These are phyloP conservation scores for Termitomyces sp. DNA, from an alignment of 768 basidiomycete species.

Conservation along the genomic window DNA sequence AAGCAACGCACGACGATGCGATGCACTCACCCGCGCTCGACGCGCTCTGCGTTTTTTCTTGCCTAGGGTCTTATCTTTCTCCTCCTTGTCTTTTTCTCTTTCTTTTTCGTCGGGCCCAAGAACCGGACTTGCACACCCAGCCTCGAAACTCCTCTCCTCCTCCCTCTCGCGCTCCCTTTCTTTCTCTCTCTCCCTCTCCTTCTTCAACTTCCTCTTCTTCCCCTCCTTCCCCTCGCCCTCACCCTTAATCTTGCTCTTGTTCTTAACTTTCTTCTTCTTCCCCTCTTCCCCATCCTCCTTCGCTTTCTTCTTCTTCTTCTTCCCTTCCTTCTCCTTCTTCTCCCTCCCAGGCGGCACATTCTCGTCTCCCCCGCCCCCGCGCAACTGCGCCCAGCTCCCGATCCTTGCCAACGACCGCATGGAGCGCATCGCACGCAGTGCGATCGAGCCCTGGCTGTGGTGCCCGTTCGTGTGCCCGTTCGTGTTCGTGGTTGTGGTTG, in stretches of 20 bases:
- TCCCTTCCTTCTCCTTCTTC: conserved; percentile 31
- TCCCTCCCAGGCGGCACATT: conserved; percentile 15
- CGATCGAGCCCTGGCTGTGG: conserved; percentile 55
- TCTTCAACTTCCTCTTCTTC: conserved; percentile 9
- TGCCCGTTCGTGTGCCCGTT: background rate
- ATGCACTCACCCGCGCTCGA: conserved; percentile 25
- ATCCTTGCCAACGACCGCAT: conserved; percentile 71
- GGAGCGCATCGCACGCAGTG: conserved; percentile 73
- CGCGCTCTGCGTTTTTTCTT: conserved; percentile 55
- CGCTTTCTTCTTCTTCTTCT: conserved; percentile 11
- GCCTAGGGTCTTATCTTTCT: conserved; percentile 33
- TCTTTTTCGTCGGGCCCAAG: conserved; percentile 8
- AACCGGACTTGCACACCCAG: conserved; percentile 47
- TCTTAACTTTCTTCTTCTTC: conserved; percentile 22
- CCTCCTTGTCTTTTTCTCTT: conserved; percentile 11
- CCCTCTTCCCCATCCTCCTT: conserved; percentile 25
- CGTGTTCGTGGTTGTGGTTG: background rate
- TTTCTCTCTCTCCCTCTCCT: conserved; percentile 25
- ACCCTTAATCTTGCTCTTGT: conserved; percentile 22
- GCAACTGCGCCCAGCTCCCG: conserved; percentile 67
- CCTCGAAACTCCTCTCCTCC: conserved; percentile 70
- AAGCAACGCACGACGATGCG: too few species aligned
- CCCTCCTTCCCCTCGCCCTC: conserved; percentile 24
- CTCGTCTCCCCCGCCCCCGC: conserved; percentile 26
- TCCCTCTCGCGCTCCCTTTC: too few species aligned